Evolutionary conservation across 805 yeast species (phyloP), one percentile per base, ranked within the genome.

Genomic region (Wickerhamiella galacta): DNA sequence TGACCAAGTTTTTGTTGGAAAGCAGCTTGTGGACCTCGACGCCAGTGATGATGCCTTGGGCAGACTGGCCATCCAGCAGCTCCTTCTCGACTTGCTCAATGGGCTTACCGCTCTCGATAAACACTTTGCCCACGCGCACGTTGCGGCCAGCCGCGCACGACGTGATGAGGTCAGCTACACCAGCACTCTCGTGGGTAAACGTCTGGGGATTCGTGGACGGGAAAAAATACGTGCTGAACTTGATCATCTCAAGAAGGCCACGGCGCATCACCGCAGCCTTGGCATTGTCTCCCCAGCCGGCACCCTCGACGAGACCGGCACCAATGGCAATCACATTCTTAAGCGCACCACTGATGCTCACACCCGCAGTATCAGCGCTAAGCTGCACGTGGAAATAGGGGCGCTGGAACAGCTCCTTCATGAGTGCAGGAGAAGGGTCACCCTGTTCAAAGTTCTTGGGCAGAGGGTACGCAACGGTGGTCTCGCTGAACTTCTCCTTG

Each of bases 211-310:
- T 60, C 45, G 79, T 72, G 39, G 67, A 71, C 25, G 75, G 85
- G 73, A 72, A 90, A 61, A 80, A 85, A 47, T 64, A 66, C 49
- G 71, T 65, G 26, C 93, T 90, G 57, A 90, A 90, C 53, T 70
- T 69, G 55, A 85, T 78, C 51, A 79, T 81, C 63, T 90, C 98
- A 49, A 76, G 68, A 43, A 90, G 61, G 30, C 98, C 98, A 45
- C 87, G 77, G 62, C 98, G 72, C 85, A 87, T 92, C 48, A 90
- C 75, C 28, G 96, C 98, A 35, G 96, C 77, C 59, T 87, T 83
- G 43, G 98, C 96, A 56, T 90, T 90, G 59, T 83, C 94, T 57
- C 98, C 98, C 98, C 98, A 90, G 42, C 93, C 94, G 42, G 80
- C 68, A 47, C 98, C 98, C 58, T 82, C 93, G 41, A 87, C 96